Percentiles rank a stretch among this genome's conserved stretches.
These are phyloP conservation scores for Trichothecium sympodiale DNA, from an alignment of 2,329 filamentous ascomycete species.

Conservation along the genomic window DNA sequence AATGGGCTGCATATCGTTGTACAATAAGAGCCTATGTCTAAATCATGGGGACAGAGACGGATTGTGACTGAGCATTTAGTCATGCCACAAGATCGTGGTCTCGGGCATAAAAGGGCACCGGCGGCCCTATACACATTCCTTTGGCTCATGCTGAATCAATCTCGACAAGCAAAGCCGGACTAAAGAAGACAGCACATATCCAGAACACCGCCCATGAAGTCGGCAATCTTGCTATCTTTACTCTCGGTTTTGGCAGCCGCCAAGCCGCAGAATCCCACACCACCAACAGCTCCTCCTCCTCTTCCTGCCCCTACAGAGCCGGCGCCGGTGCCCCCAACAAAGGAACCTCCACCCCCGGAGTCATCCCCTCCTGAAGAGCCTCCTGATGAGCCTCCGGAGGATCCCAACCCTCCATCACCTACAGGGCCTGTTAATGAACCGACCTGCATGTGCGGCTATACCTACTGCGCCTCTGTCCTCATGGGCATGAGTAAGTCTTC, in stretches of 20 bases:
- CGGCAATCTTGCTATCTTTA: background rate
- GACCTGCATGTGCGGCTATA: conserved; percentile 29
- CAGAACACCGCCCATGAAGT: background rate
- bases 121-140: too few species aligned
- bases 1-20: too few species aligned
- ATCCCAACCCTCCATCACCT: conserved; percentile 6
- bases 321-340: conserved; percentile 7
- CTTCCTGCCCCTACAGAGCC: conserved; percentile 1
- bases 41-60: too few species aligned
- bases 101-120: too few species aligned
- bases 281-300: conserved; percentile 1
- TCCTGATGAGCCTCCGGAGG: conserved; percentile 6
- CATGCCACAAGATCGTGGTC: too few species aligned
- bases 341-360: conserved; percentile 7
- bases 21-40: too few species aligned
- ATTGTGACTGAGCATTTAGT: too few species aligned
- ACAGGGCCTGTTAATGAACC: conserved; percentile 14
- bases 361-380: conserved; percentile 9
- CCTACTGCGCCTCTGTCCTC: conserved; percentile 27
- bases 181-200: too few species aligned
- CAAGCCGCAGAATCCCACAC: conserved; percentile 2
- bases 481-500: conserved; percentile 21
- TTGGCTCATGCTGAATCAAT: too few species aligned
- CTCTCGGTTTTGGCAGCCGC: conserved; percentile 2
- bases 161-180: too few species aligned